These are phyloP conservation scores for Bipolaris bicolor DNA, from an alignment of 2,329 filamentous ascomycete species.

Conservation along the genomic window DNA sequence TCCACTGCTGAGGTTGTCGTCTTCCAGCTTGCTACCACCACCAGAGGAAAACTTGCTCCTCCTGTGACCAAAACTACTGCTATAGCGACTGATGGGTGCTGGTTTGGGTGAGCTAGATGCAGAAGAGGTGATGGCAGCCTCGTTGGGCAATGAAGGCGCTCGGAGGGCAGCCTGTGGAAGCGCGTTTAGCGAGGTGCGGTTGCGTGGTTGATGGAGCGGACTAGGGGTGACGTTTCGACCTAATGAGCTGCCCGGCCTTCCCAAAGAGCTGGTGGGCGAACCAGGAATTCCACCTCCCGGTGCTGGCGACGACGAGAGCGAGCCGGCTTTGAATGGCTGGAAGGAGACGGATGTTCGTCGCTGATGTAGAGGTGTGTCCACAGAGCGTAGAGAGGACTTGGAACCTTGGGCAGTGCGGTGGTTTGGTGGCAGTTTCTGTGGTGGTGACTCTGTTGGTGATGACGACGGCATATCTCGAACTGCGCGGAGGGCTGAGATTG, in stretches of 20 bases:
- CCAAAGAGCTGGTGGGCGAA: constrained; percentile 59
- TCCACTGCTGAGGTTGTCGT: constrained; percentile 81
- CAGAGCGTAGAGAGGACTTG: constrained; percentile 57
- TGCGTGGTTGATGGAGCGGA: constrained; percentile 61
- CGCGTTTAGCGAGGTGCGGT: constrained; percentile 74
- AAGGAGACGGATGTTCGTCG: constrained; percentile 87
- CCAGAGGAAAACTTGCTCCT: constrained; percentile 78
- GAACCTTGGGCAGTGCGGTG: constrained; percentile 54
- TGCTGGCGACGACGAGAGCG: constrained; percentile 87
- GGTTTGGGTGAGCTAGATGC: constrained; percentile 79
- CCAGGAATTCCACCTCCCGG: constrained; percentile 57
- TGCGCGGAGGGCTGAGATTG: constrained; percentile 80
- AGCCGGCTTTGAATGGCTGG: constrained; percentile 94
- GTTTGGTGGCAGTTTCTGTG: constrained; percentile 57
- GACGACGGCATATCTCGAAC: constrained; percentile 63
- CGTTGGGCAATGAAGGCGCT: constrained; percentile 67
- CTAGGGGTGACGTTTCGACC: constrained; percentile 31
- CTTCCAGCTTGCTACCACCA: constrained; percentile 71
- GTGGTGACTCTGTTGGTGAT: constrained; percentile 59
- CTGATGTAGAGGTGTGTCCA: constrained; percentile 59
- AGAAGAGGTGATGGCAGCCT: constrained; percentile 68
- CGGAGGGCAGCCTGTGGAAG: constrained; percentile 77
- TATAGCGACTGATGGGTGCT: constrained; percentile 79
- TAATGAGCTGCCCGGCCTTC: constrained; percentile 42
- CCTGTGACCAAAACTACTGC: constrained; percentile 91